Evolutionary conservation across 768 basidiomycete genomes (phyloP).

Genomic region (Rhodosporidiobolus sp.): DNA sequence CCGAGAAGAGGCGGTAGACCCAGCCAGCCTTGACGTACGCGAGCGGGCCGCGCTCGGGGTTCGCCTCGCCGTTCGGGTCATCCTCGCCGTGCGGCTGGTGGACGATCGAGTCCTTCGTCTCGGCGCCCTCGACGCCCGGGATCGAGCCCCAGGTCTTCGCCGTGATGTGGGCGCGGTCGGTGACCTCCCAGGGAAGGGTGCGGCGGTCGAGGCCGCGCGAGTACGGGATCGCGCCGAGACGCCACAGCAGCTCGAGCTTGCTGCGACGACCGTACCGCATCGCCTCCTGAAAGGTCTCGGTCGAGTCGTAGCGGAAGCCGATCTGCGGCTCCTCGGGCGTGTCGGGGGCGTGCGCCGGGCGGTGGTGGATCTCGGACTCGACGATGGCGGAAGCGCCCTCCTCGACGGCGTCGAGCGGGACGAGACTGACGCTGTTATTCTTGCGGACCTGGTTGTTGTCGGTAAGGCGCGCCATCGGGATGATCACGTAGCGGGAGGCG

Average conservation of each 20-base stretch:
- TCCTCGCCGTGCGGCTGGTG: constrained; percentile 28
- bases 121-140: constrained; percentile 28
- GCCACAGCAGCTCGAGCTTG: constrained; percentile 47
- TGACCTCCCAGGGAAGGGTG: constrained; percentile 44
- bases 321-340: constrained; percentile 46
- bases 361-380: constrained; percentile 31
- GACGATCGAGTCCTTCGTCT: constrained; percentile 25
- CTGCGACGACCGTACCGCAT: constrained; percentile 47
- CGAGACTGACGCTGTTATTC: constrained; percentile 38
- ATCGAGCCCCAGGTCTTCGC: constrained; percentile 39
- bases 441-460: constrained; percentile 41
- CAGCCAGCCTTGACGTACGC: constrained; percentile 43
- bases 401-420: constrained; percentile 23
- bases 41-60: constrained; percentile 30
- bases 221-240: constrained; percentile 45
- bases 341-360: constrained; percentile 29
- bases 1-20: constrained; percentile 46
- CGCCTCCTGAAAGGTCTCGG: constrained; percentile 41
- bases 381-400: constrained; percentile 28
- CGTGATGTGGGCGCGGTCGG: constrained; percentile 44
- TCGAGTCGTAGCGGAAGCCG: constrained; percentile 46
- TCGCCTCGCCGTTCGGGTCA: not conserved
- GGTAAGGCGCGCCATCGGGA: constrained; percentile 46
- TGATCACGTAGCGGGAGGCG: constrained; percentile 40
- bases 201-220: constrained; percentile 43